Base-by-base conservation (phyloP, 2,329 filamentous ascomycete species). In the Colletotrichum sp. region DNA sequence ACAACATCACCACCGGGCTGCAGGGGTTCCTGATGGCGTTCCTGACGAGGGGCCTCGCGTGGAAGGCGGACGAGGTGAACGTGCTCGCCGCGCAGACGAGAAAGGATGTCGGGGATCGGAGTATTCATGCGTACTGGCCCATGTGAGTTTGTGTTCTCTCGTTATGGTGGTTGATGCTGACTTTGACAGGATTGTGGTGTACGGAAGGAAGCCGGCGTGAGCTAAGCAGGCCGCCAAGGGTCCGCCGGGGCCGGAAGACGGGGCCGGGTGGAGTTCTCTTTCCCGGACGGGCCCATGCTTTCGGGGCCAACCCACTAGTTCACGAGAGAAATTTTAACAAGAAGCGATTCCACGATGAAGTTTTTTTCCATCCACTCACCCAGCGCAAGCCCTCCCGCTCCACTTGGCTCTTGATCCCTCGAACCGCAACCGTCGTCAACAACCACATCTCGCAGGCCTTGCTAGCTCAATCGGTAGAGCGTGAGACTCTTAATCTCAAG, bases 381-480 rank as follows among this genome's bases (percentile, higher is more conserved):
- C n/a, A 12, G 68, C 43, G 43, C 68, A 13, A 22, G 43, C 43
- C 60, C 68, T 65, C 65, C 60, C 30, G 68, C 68, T 71, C 68
- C 60, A 71, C 68, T 25, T 36, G 16, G 18, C 2, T 65, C 60
- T 64, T 71, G 12, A 3, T 55, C 15, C 30, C 16, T 65, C 39
- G 8, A 39, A 55, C 39, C 28, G 4, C 10, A 0, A 2, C 3
- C 12, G 8, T 5, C 16, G 8, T 30, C 68, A 65, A 43, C 22
- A 71, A 71, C 4, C 28, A 65, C 5, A 27, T 16, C 39, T 71
- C 43, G 67, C 67, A 70, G 67, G 74, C 74, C 74, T 76, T 76
- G 89, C 87, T 92, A 92, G 90, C 90, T 92, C 90, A 92, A 92
- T 92, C 90, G 90, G 90, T 93, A 93, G 91, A 93, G 91, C 91